Percentiles rank a stretch among this genome's conserved stretches.
Conservation (phyloP, 306 rosid species). For the Canavalia gladiata region DNA sequence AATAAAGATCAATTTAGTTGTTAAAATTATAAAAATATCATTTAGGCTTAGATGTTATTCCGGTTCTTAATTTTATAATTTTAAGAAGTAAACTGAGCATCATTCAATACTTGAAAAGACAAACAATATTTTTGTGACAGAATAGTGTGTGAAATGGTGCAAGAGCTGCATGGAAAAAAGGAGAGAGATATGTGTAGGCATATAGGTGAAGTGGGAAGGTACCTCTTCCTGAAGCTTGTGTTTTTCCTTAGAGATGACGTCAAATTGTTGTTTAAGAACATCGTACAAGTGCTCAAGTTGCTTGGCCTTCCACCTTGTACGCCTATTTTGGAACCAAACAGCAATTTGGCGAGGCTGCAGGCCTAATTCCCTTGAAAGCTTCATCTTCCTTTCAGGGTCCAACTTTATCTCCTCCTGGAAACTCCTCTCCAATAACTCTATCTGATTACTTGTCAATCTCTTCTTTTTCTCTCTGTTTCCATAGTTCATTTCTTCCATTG, state of each 20-base stretch:
- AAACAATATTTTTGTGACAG: no score
- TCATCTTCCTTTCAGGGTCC: constrained; percentile 86
- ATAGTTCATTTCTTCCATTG: constrained; percentile 51
- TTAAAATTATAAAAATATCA: no score
- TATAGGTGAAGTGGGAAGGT: not conserved
- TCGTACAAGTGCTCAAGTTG: constrained; percentile 81
- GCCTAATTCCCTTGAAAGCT: constrained; percentile 82
- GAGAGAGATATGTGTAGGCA: not conserved
- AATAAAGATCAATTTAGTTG: no score
- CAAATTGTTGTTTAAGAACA: constrained; percentile 76
- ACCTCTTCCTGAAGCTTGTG: constrained; percentile 91
- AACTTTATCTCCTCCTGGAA: constrained; percentile 89
- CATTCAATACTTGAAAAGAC: no score
- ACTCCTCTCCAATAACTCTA: constrained; percentile 79
- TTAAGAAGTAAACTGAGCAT: no score
- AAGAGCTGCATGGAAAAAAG: constrained; percentile 11
- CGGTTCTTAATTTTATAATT: no score
- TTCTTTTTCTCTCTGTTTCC: constrained; percentile 73
- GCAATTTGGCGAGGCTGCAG: constrained; percentile 95
- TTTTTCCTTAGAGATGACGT: constrained; percentile 69
- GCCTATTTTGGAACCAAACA: constrained; percentile 96
- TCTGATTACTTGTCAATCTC: constrained; percentile 71
- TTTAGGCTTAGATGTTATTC: no score
- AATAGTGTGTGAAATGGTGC: no score
- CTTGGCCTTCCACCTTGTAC: constrained; percentile 92